Base-by-base conservation (phyloP, 1,284 basidiomycete genomes). In the Boletus calvinii region DNA sequence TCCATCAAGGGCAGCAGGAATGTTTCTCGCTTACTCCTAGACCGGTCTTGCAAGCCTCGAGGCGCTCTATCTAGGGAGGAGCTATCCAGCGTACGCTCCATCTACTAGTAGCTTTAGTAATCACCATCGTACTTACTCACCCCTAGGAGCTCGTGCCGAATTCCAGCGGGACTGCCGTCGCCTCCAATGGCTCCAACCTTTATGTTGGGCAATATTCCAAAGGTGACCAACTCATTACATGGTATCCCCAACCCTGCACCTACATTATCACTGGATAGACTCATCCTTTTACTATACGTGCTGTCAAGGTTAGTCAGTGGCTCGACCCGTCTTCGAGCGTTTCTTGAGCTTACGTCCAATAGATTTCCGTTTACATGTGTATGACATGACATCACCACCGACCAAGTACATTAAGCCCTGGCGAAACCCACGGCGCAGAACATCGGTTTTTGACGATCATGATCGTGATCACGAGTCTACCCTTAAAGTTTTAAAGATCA, bases 151-250 rank as follows among this genome's bases (percentile, higher is more conserved):
- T 91, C 20, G 73, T 97, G 10, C 96, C 95, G 1, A 98, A 97
- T 64, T 83, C 88, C 4, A 79, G 83, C 57, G 96, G 96, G 4
- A 90, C 91, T 1, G 83, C 92, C 11, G 94, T 98, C 0, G 92
- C 93, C 1, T 76, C 78, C 34, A 94, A 94, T 62, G 77, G 79
- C 4, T 75, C 85, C 12, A 92, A 94, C 53, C 86, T 94, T 31
- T 99, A 99, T 66, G 92, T 88, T 11, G 97, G 93, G 0, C 95
- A 98, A 68, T 98, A 88, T 70, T 94, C 92, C 13, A 76, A 77
- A 60, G 89, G 89, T 85, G 55, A 51, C 56, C 61, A 30, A 49
- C n/a, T 48, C 43, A 58, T 39, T 63, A 67, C 53, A 67, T 66
- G 61, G 48, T 59, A 60, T 61, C 6, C 13, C 12, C 20, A 1